These are phyloP conservation scores for Solanum etuberosum DNA, from an alignment of 257 asterid genomes.

Conservation along the genomic window DNA sequence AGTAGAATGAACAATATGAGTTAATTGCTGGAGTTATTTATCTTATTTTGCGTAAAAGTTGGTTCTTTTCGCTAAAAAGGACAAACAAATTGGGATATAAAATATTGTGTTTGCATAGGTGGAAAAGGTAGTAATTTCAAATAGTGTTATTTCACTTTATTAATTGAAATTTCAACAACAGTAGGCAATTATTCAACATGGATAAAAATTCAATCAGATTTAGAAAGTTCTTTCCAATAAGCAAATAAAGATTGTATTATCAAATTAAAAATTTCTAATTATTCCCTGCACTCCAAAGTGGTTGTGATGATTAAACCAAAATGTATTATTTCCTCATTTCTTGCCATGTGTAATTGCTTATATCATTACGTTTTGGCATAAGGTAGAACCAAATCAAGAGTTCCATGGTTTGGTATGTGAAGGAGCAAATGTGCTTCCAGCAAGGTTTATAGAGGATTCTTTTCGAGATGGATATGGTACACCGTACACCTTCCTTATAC, in stretches of 20 bases:
- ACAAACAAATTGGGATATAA: not conserved
- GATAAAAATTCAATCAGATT: not conserved
- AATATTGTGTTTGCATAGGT: not conserved
- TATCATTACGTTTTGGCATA: constrained; percentile 35
- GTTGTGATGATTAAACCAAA: not conserved
- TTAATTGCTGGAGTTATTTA: not conserved
- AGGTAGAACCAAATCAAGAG: constrained; percentile 99
- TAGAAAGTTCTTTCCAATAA: not conserved
- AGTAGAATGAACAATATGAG: not conserved
- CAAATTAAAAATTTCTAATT: not conserved
- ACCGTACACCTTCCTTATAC: constrained; percentile 38
- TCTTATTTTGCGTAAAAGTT: not conserved
- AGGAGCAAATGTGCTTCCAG: constrained; percentile 95
- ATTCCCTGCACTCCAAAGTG: not conserved
- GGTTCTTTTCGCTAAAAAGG: not conserved
- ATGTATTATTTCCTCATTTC: not conserved
- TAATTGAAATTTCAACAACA: not conserved
- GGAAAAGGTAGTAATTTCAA: not conserved
- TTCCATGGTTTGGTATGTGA: constrained; percentile 95
- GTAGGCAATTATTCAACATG: not conserved
- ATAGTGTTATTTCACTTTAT: not conserved
- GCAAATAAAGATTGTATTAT: not conserved
- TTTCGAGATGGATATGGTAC: constrained; percentile 93
- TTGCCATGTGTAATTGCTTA: constrained; percentile 9
- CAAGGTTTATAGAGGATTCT: constrained; percentile 83